phyloP scores from a whole-genome alignment of 1,284 basidiomycete species.

The Trichosporon ovoides region DNA sequence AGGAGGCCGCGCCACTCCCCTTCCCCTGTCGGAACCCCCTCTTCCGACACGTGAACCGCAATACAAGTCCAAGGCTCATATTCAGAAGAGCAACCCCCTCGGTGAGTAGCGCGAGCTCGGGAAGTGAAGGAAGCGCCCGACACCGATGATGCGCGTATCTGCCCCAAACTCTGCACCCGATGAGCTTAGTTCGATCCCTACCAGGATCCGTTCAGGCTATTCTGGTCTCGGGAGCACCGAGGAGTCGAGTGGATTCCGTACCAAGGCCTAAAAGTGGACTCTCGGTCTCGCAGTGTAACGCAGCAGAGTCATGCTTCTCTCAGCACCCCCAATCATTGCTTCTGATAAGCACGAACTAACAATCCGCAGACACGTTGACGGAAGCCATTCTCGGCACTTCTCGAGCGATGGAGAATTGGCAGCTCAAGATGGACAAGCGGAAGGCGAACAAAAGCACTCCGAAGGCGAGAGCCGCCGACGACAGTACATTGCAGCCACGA shows the following conservation, averaged over 20 bases:
- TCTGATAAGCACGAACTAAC: neutral
- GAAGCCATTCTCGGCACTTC: neutral
- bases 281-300: no score
- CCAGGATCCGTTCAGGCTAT: no score
- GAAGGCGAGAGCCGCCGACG: neutral
- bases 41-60: neutral
- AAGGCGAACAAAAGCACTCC: neutral
- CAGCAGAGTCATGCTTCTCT: no score
- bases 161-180: no score
- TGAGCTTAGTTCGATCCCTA: no score
- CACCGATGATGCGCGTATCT: no score
- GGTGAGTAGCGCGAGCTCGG: no score
- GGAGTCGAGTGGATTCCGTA: no score
- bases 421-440: conserved; percentile 6
- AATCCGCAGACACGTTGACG: neutral
- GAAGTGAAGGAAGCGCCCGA: no score
- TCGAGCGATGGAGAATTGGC: conserved; percentile 1
- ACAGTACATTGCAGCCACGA: neutral
- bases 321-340: no score
- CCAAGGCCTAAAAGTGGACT: no score
- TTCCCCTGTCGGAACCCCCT: neutral
- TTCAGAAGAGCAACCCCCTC: neutral
- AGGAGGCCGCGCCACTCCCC: neutral
- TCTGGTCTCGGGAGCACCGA: no score
- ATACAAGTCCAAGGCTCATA: neutral